A percentile compares a stretch with the other conserved stretches of the same genome.
phyloP scores from a whole-genome alignment of 441 rosid species.

The Brassica hybrid region DNA sequence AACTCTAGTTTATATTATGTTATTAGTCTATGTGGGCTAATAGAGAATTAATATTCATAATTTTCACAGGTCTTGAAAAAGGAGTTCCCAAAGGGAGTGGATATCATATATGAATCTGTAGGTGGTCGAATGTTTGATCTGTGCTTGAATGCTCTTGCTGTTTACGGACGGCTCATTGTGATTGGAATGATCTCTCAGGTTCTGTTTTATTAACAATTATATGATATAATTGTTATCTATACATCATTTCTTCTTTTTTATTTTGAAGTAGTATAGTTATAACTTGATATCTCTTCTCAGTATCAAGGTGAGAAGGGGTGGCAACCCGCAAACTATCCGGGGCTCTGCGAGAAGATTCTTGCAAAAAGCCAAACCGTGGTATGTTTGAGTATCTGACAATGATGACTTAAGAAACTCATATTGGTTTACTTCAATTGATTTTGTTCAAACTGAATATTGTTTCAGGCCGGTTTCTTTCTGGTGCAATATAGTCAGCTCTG shows the following conservation, averaged over 20 bases:
- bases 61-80: constrained; percentile 86
- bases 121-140: constrained; percentile 93
- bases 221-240: too few relatives aligned
- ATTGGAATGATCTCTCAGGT: constrained; percentile 99
- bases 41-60: not conserved
- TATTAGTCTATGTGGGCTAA: not conserved
- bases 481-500: constrained; percentile 73
- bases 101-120: constrained; percentile 91
- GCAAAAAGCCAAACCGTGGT: constrained; percentile 98
- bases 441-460: constrained; percentile 18
- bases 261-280: not conserved
- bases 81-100: constrained; percentile 88
- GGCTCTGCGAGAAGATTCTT: constrained; percentile 88
- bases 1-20: not conserved
- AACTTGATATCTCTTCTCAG: constrained; percentile 50
- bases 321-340: constrained; percentile 85
- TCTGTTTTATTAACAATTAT: too few relatives aligned
- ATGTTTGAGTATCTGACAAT: constrained; percentile 45
- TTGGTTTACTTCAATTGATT: not conserved
- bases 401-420: not conserved
- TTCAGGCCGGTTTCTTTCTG: constrained; percentile 95
- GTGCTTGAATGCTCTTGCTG: constrained; percentile 88
- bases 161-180: constrained; percentile 80
- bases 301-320: constrained; percentile 96
- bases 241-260: not conserved